Evolutionary conservation across 148 eudicot species (phyloP), one percentile per base, ranked within the genome.

Genomic region (Pouteria glomerata): DNA sequence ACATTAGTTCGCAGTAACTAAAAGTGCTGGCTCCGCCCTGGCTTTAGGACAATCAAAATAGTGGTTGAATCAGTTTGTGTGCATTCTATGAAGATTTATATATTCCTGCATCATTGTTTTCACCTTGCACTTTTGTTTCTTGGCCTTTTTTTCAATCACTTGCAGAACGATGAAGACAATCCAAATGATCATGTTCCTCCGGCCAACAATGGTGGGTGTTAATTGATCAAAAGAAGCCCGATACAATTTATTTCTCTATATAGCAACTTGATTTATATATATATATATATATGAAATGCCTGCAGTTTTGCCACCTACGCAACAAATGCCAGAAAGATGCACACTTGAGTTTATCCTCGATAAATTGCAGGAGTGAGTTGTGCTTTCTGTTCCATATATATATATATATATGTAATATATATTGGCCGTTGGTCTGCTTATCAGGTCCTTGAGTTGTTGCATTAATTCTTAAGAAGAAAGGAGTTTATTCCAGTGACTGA

Each of bases 311-410:
- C 50, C 48, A 67, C 45, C 47, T 7, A 24, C 19, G 31, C 47
- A 66, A 42, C 57, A 15, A 35, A 45, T 67, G 44, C 77, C 67
- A 15, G 66, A 31, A 45, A 74, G 64, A 35, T 7, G 12, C 23
- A 47, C 45, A 47, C 66, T 67, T 19, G 77, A 67, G 50, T 45
- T 67, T 47, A 8, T 67, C 58, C 71, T 74, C 37, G 72, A 74
- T 45, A 44, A 57, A 23, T 50, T 74, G 7, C 77, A 74, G 33
- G 33, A 53, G 77, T 74, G 50, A 66, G 63, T 47, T 39, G n/a
- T n/a, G n/a, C 18, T 41, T 56, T 37, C 27, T 39, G 59, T 24
- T 27, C 23, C 12, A 7, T 65, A 39, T 37, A 3, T 23, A 27
- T 12, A 3, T 23, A 19, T 13, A n/a, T n/a, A n/a, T n/a, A n/a